Evolutionary conservation across 2,329 filamentous ascomycete species (phyloP).

Genomic region (Xylaria sp.): DNA sequence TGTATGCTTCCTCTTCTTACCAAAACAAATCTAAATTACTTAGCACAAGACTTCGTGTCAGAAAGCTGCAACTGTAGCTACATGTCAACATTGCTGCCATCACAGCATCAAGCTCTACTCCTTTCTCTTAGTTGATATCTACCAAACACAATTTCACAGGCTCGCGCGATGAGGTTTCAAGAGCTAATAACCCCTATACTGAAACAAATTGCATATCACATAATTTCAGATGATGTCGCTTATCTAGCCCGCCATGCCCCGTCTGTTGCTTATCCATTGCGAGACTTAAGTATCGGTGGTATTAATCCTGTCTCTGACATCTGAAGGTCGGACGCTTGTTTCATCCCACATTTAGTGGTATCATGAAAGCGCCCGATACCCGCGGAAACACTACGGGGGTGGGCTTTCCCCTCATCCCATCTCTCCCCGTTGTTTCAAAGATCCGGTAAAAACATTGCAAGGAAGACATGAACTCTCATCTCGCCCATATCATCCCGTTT

Average conservation of each 20-base stretch:
- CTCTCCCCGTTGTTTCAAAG: constrained; percentile 18
- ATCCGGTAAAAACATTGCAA: constrained; percentile 14
- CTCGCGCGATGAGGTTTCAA: neutral
- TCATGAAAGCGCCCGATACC: neutral
- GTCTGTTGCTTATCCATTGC: neutral
- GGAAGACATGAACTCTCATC: neutral
- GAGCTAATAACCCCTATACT: no score
- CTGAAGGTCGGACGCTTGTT: constrained; percentile 9
- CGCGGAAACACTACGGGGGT: neutral
- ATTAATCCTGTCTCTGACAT: neutral
- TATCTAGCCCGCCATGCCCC: neutral
- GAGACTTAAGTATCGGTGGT: neutral
- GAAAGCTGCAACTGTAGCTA: neutral
- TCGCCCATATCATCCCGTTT: neutral
- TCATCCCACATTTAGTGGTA: constrained; percentile 9
- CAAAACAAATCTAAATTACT: neutral
- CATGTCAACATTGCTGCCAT: neutral
- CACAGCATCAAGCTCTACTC: neutral
- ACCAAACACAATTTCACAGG: neutral
- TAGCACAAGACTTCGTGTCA: neutral
- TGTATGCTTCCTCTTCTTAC: neutral
- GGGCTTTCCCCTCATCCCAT: constrained; percentile 1
- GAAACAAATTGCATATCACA: neutral
- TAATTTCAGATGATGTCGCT: neutral
- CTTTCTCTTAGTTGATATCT: neutral